Conservation (phyloP, 2,329 filamentous ascomycete species). For the Fusarium gaditjirri region DNA sequence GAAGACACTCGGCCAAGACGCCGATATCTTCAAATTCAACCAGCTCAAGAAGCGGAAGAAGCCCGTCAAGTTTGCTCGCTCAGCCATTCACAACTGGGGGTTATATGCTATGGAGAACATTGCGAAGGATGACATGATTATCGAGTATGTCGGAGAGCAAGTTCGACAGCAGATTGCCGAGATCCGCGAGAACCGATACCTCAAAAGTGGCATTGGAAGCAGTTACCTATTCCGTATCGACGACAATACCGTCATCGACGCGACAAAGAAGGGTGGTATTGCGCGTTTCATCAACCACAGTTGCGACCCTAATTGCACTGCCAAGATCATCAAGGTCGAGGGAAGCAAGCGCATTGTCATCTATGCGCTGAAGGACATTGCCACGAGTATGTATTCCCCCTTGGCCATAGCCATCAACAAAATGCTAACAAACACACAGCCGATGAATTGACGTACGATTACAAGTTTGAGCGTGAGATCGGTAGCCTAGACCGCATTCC, state of each 20-base stretch:
- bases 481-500: slow-evolving; percentile 95
- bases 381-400: slow-evolving; percentile 76
- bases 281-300: slow-evolving; percentile 99
- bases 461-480: slow-evolving; percentile 99
- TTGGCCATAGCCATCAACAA: neutral
- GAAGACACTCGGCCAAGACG: slow-evolving; percentile 82
- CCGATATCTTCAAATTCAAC: slow-evolving; percentile 96
- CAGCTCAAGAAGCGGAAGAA: slow-evolving; percentile 99
- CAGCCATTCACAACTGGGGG: slow-evolving; percentile 98
- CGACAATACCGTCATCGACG: slow-evolving; percentile 96
- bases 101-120: slow-evolving; percentile 98
- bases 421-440: slow-evolving; percentile 64
- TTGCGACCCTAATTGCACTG: slow-evolving; percentile 97
- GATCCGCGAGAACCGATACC: slow-evolving; percentile 88
- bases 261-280: slow-evolving; percentile 98
- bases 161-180: slow-evolving; percentile 98
- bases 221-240: slow-evolving; percentile 98
- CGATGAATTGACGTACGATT: slow-evolving; percentile 99
- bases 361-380: slow-evolving; percentile 95
- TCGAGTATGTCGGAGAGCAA: slow-evolving; percentile 98
- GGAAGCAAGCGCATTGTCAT: slow-evolving; percentile 99
- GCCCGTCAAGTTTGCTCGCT: slow-evolving; percentile 96
- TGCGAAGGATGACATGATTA: slow-evolving; percentile 98
- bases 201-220: slow-evolving; percentile 96
- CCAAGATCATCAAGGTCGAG: slow-evolving; percentile 99